Percentiles rank a stretch among this genome's conserved stretches.
Evolutionary conservation across 331 rosid genomes (phyloP).

Genomic region (Acacia pycnantha): DNA sequence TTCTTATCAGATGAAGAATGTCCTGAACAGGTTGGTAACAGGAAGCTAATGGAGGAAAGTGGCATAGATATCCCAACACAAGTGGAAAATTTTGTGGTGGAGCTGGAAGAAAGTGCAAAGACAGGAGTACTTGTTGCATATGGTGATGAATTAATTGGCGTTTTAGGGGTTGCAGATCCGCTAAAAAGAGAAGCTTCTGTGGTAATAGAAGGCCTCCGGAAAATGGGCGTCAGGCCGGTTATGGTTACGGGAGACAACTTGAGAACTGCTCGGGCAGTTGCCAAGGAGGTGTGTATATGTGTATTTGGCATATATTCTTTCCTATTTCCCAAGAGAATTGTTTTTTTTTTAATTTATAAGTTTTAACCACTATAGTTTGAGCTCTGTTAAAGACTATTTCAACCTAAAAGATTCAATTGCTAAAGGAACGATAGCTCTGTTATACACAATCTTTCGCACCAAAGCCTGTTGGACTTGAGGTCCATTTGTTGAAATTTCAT

Average conservation of each 20-base stretch:
- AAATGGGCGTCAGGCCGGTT: conserved; percentile 88
- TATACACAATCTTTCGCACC: too few relatives aligned
- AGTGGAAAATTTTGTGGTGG: conserved; percentile 73
- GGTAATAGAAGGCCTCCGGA: conserved; percentile 81
- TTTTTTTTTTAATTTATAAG: conserved; percentile 3
- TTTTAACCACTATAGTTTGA: conserved; percentile 7
- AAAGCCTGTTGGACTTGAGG: background rate
- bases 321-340: background rate
- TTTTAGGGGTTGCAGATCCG: conserved; percentile 90
- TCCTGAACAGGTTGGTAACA: conserved; percentile 81
- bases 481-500: background rate
- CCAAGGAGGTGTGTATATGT: conserved; percentile 71
- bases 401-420: background rate
- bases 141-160: conserved; percentile 67
- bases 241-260: conserved; percentile 98
- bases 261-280: conserved; percentile 94
- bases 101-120: conserved; percentile 86
- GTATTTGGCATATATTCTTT: conserved; percentile 8
- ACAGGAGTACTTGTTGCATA: conserved; percentile 84
- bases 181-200: conserved; percentile 94
- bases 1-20: conserved; percentile 34
- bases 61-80: conserved; percentile 66
- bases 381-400: background rate
- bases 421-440: background rate
- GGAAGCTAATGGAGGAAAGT: conserved; percentile 79